A percentile compares a stretch with the other conserved stretches of the same genome.
Evolutionary conservation across 2,329 filamentous ascomycete species (phyloP).

Genomic region (Sordariomycetes sp.): DNA sequence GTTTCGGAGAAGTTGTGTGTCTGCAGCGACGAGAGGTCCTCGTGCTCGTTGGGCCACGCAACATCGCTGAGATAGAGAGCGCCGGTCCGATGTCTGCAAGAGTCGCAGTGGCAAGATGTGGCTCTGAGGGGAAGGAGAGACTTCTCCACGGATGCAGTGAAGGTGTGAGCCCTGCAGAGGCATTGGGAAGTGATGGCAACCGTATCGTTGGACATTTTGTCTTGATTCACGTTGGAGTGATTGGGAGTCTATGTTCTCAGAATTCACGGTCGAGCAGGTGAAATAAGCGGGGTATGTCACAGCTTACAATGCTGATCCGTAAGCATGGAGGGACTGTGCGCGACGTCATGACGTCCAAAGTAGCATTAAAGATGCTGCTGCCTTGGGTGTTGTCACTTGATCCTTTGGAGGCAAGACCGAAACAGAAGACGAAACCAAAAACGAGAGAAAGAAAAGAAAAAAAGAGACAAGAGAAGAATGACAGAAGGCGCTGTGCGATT

Average conservation of each 20-base stretch:
- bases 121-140: conserved; percentile 25
- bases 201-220: background rate
- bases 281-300: background rate
- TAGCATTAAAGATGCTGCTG: too few species aligned
- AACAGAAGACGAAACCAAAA: too few species aligned
- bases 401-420: too few species aligned
- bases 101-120: conserved; percentile 32
- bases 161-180: conserved; percentile 28
- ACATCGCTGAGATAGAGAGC: conserved; percentile 21
- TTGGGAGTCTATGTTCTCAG: background rate
- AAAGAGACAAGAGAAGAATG: too few species aligned
- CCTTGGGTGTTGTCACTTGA: too few species aligned
- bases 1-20: conserved; percentile 21
- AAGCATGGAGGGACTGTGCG: too few species aligned
- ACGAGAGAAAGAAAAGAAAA: too few species aligned
- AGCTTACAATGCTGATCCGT: too few species aligned
- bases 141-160: conserved; percentile 17
- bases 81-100: conserved; percentile 31
- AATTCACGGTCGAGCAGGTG: background rate
- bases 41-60: conserved; percentile 20
- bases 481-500: too few species aligned
- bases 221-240: background rate
- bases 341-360: too few species aligned
- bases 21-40: conserved; percentile 16
- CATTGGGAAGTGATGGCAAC: conserved; percentile 16